Base-by-base conservation (phyloP, 2,329 filamentous ascomycete genomes). In the Phoma sp. region DNA sequence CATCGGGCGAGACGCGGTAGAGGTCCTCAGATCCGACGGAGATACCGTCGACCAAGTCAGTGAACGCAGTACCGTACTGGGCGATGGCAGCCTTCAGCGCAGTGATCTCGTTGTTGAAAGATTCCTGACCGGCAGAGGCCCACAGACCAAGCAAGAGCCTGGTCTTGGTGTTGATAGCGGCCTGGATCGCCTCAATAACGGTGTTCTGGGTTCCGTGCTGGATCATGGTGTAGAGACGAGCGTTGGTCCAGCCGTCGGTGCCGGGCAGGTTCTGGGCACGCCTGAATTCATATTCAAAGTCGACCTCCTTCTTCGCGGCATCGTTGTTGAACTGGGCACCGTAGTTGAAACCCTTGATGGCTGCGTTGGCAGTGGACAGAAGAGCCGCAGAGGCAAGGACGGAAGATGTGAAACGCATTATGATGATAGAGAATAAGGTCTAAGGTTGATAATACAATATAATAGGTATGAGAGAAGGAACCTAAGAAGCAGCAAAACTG, bases 21-120 rank as follows among this genome's bases (percentile, higher is more conserved):
- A 80, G 82, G 73, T 96, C 92, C 81, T 96, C 92, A 62, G 84
- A 89, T 58, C 92, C 92, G 47, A 96, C 86, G 0, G 90, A 93
- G 76, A 96, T 93, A 73, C 90, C 92, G 52, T 86, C 88, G 38
- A 96, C 86, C 14, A 89, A 79, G 51, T 81, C 78, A 35, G 82
- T 82, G 66, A 96, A 86, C 42, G 81, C 77, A 8, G 78, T 75
- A 52, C 90, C 90, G 72, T 91, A 92, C 68, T 86, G 80, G 43
- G 75, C 62, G 61, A 93, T 88, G 62, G 91, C 89, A 38, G 80
- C 77, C 72, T 84, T 83, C 43, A 96, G 81, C 11, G 91, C 91
- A 2, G 80, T 72, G 42, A 96, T 77, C 78, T 96, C 91, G 71
- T 91, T 89, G 72, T 82, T 77, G 73, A 96, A 87, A 22, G 72